Percentiles rank a stretch among this genome's conserved stretches.
These are phyloP conservation scores for Nicotiana rustica DNA, from an alignment of 305 asterid genomes.

Conservation along the genomic window DNA sequence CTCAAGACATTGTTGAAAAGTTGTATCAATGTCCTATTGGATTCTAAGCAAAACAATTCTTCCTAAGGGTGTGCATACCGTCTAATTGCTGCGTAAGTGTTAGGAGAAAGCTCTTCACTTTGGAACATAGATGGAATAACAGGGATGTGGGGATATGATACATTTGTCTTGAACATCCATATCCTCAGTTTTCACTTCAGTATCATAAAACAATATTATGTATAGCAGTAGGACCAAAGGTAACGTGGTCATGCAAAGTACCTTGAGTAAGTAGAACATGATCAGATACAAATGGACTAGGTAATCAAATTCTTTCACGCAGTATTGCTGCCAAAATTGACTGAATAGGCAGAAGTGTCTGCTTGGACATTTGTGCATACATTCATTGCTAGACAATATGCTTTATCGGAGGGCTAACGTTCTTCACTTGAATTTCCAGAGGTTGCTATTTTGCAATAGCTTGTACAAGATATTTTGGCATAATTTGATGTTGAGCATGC, in stretches of 20 bases:
- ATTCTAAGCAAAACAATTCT: neutral
- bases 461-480: neutral
- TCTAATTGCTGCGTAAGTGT: neutral
- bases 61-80: neutral
- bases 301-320: slow-evolving; percentile 1
- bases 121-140: neutral
- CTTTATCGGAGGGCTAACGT: neutral
- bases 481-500: neutral
- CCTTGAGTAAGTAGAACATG: neutral
- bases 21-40: neutral
- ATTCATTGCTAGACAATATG: neutral
- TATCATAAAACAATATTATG: neutral
- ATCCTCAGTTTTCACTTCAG: neutral
- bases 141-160: neutral
- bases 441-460: neutral
- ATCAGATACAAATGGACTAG: neutral
- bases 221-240: neutral
- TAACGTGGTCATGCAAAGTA: neutral
- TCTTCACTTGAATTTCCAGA: neutral
- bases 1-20: neutral
- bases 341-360: neutral
- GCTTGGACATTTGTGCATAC: neutral
- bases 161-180: slow-evolving; percentile 13
- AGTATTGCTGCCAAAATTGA: neutral
- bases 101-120: neutral